Base-by-base conservation (phyloP, 352 stramenopile genomes). In the Phytophthora foliorum region DNA sequence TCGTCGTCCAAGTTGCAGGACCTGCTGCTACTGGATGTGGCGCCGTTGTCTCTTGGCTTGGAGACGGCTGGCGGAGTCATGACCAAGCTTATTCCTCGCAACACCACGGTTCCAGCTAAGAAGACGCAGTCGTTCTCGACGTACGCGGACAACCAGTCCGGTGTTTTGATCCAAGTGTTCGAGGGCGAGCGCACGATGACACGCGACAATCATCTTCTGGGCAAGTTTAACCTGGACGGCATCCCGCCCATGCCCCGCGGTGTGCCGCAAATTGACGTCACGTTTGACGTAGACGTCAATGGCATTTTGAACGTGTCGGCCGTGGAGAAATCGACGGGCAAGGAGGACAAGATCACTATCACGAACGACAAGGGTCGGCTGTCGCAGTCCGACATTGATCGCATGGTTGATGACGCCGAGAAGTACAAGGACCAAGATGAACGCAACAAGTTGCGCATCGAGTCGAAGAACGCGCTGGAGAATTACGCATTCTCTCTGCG, bases 391-490 rank as follows among this genome's bases (percentile, higher is more conserved):
- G 98, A 99, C 54, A 99, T 99, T 69, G 94, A 99, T 69, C 89
- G 97, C 61, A 99, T 99, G 98, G 97, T 99, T 9, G 69, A 83
- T 22, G 97, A 99, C 70, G 98, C 97, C 19, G 97, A 99, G 75
- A 90, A 98, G 79, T 99, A 97, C 82, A 98, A 98, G 65, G 97
- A 99, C 49, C 90, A 99, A 75, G 98, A 99, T 73, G 97, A 98
- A 70, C 86, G 91, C 42, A 94, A 98, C 62, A 99, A 99, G 81
- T 77, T 98, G 41, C 87, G 94, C 64, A 98, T 99, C 56, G 97
- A 99, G 72, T 86, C 94, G 21, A 94, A 96, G 72, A 99, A 99
- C 81, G 82, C 83, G 44, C 80, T 99, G 16, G 98, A 99, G 85
- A 96, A 94, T 52, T 99, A 99, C 78, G 70, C 98, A 25, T 98